Conservation (phyloP, 2,329 filamentous ascomycete genomes). For the Stenocarpella maydis region DNA sequence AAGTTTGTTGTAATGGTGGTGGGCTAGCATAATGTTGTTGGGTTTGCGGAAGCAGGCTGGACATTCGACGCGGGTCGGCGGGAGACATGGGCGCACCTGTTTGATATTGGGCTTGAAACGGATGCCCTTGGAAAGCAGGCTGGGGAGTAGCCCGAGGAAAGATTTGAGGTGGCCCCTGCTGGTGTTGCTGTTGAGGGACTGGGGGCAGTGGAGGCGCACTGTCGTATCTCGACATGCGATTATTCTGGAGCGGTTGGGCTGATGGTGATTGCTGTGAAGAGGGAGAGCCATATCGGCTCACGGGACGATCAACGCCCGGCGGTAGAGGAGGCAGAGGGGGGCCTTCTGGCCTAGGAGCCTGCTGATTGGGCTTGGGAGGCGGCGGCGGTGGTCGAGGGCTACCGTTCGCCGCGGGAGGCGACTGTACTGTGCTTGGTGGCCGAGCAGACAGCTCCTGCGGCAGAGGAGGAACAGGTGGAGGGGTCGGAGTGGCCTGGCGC, state of each 20-base stretch:
- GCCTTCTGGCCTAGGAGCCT: slow-evolving; percentile 43
- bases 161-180: slow-evolving; percentile 20
- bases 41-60: slow-evolving; percentile 33
- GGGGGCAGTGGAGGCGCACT: slow-evolving; percentile 45
- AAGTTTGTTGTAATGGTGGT: slow-evolving; percentile 36
- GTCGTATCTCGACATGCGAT: slow-evolving; percentile 46
- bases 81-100: slow-evolving; percentile 32
- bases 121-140: slow-evolving; percentile 36
- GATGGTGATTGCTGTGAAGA: slow-evolving; percentile 31
- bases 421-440: slow-evolving; percentile 47
- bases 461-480: slow-evolving; percentile 76
- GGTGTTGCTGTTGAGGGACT: slow-evolving; percentile 32
- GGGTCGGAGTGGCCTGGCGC: slow-evolving; percentile 48
- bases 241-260: slow-evolving; percentile 35
- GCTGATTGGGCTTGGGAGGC: slow-evolving; percentile 61
- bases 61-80: slow-evolving; percentile 29
- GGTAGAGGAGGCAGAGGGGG: slow-evolving; percentile 47
- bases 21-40: slow-evolving; percentile 40
- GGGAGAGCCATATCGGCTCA: slow-evolving; percentile 35
- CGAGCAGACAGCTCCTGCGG: slow-evolving; percentile 68
- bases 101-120: slow-evolving; percentile 36
- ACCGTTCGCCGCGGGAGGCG: slow-evolving; percentile 43
- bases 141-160: slow-evolving; percentile 40
- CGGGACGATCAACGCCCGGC: slow-evolving; percentile 41
- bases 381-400: slow-evolving; percentile 54